Evolutionary conservation across 2,329 filamentous ascomycete species (phyloP).

Genomic region (Pseudogymnoascus sp.): DNA sequence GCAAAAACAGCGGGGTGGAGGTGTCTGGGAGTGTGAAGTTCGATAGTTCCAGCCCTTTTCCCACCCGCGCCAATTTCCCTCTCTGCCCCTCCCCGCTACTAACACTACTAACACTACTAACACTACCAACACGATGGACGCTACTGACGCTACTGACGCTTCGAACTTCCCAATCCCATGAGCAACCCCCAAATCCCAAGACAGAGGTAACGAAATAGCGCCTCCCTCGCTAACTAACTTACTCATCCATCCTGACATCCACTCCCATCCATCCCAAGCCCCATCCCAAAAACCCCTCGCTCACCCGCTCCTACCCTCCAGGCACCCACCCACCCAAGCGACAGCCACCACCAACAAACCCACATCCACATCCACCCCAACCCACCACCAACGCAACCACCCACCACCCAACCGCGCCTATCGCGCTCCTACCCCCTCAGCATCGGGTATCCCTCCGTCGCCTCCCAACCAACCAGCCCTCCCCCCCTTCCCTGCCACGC

Average conservation of each 20-base stretch:
- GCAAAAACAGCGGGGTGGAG: too few relatives aligned
- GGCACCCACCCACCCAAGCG: neutral
- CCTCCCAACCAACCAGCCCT: neutral
- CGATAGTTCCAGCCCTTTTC: too few relatives aligned
- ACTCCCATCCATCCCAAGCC: neutral
- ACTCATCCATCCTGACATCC: too few relatives aligned
- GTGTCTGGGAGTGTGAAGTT: too few relatives aligned
- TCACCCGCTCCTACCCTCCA: neutral
- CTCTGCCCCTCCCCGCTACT: too few relatives aligned
- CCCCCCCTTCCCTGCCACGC: neutral
- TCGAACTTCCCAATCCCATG: too few relatives aligned
- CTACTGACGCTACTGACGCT: too few relatives aligned
- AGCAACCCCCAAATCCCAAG: neutral
- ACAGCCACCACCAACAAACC: neutral
- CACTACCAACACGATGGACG: too few relatives aligned
- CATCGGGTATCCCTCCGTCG: neutral
- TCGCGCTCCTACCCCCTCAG: neutral
- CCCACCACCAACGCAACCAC: neutral
- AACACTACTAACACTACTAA: too few relatives aligned
- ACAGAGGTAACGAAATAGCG: neutral
- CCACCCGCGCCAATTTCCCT: too few relatives aligned
- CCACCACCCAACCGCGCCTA: neutral
- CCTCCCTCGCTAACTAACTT: neutral
- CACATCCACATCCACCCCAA: neutral
- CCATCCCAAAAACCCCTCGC: neutral